Evolutionary conservation across 2,329 filamentous ascomycete species (phyloP), one percentile per base, ranked within the genome.

Genomic region (Chaetoscypha palmicola): DNA sequence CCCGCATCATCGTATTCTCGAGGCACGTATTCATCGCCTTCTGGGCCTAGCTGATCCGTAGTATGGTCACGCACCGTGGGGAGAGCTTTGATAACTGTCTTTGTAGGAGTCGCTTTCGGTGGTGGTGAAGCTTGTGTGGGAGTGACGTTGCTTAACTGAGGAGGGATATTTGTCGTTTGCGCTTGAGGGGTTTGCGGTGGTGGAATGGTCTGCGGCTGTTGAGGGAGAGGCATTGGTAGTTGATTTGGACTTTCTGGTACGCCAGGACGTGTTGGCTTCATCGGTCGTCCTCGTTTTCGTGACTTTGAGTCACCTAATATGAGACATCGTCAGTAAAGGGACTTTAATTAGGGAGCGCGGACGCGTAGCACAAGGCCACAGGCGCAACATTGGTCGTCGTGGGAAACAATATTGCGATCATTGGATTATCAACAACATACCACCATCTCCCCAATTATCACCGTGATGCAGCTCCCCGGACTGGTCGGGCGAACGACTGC

Each of bases 21-120:
- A 20, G 91, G 89, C 26, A 97, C 75, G 64, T 96, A 98, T 67
- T 98, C 92, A 63, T 97, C 92, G 50, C 86, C 86, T 58, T 88
- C 86, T 21, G 84, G 74, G 41, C 86, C 88, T 22, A 98, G 77
- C 64, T 97, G 91, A 63, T 97, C 91, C 12, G 91, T 97, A 2
- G 92, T 98, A 64, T 98, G 92, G 61, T 98, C 92, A 65, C 92
- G 76, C 11, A 97, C 92, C 3, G 92, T 97, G 2, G 92, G 92
- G 33, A 98, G 73, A 1, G 92, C 92, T 68, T 98, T 98, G 56
- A 97, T 74, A 7, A 91, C 86, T 8, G 80, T 74, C 67, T 94
- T 94, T 24, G 82, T 82, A 4, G 86, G 85, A 3, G 88, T 88
- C 2, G 83, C 76, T 65, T 91, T 92, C 17, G 86, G 80, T 12